phyloP scores from a whole-genome alignment of 129 eudicot species.

The Flaveria brownii region DNA sequence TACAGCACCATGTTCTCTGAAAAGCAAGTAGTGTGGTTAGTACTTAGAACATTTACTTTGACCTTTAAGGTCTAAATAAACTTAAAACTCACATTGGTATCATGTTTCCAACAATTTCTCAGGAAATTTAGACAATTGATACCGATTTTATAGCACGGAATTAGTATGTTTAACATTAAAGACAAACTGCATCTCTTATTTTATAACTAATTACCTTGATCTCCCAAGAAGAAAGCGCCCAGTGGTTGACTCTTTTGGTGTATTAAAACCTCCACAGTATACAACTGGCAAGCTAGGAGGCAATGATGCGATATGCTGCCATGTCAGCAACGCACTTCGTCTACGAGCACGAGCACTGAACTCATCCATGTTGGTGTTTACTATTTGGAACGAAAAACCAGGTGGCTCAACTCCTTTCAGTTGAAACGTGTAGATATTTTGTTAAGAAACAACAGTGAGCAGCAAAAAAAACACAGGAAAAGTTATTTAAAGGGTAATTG shows the following conservation, averaged over 20 bases:
- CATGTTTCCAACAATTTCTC: conserved; percentile 4
- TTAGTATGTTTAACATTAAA: neutral
- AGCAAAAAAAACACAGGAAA: conserved; percentile 11
- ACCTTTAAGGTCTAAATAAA: neutral
- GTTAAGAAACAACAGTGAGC: conserved; percentile 44
- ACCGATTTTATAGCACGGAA: neutral
- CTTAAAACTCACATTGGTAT: neutral
- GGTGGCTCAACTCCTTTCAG: conserved; percentile 92
- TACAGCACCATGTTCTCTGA: conserved; percentile 91
- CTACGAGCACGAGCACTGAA: conserved; percentile 96
- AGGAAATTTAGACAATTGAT: neutral
- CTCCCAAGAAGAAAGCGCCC: conserved; percentile 98
- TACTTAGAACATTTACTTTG: conserved; percentile 13
- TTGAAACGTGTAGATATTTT: conserved; percentile 84
- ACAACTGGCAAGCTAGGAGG: conserved; percentile 95
- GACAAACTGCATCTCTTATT: neutral
- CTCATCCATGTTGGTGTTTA: conserved; percentile 93
- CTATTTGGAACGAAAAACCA: conserved; percentile 93
- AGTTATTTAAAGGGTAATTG: neutral
- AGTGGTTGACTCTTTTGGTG: conserved; percentile 93
- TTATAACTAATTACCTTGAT: conserved; percentile 69
- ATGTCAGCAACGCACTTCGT: conserved; percentile 93
- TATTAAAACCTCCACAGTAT: conserved; percentile 97
- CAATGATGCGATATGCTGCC: conserved; percentile 99
- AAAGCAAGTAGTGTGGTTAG: neutral